These are phyloP conservation scores for Euptelea pleiosperma DNA, from an alignment of 164 flowering plant genomes.

Conservation along the genomic window DNA sequence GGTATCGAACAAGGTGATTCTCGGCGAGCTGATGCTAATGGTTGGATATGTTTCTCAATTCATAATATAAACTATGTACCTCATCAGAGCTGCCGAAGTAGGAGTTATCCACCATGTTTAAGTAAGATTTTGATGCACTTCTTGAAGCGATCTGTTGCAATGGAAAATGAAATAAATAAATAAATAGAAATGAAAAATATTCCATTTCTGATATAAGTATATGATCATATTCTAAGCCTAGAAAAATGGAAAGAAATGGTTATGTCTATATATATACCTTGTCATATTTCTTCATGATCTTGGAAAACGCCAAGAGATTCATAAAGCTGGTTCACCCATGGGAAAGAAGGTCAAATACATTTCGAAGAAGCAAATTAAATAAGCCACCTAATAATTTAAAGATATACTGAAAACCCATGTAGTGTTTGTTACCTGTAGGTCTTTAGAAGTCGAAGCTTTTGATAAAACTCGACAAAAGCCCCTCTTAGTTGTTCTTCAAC, in stretches of 20 bases:
- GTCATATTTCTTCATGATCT: constrained; percentile 83
- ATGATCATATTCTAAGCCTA: too few species aligned
- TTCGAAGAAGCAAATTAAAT: background rate
- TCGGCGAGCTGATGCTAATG: too few species aligned
- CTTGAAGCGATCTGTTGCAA: constrained; percentile 44
- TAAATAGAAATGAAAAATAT: background rate
- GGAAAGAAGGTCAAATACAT: constrained; percentile 1
- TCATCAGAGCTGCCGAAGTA: constrained; percentile 50
- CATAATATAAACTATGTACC: constrained; percentile 38
- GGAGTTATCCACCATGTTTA: constrained; percentile 55
- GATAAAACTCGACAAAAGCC: constrained; percentile 57
- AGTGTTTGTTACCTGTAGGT: constrained; percentile 47
- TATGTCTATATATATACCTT: constrained; percentile 43
- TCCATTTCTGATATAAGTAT: too few species aligned
- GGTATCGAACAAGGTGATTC: too few species aligned
- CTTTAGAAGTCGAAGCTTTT: constrained; percentile 55
- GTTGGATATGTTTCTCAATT: too few species aligned
- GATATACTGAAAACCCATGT: background rate
- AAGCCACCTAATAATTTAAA: too few species aligned
- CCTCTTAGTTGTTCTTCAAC: constrained; percentile 45
- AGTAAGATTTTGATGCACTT: constrained; percentile 53
- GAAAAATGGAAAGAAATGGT: background rate
- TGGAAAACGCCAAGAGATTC: constrained; percentile 65
- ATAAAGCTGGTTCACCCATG: constrained; percentile 44
- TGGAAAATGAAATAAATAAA: background rate